Conservation (phyloP, 768 basidiomycete genomes). For the Mycena sanguinolenta region DNA sequence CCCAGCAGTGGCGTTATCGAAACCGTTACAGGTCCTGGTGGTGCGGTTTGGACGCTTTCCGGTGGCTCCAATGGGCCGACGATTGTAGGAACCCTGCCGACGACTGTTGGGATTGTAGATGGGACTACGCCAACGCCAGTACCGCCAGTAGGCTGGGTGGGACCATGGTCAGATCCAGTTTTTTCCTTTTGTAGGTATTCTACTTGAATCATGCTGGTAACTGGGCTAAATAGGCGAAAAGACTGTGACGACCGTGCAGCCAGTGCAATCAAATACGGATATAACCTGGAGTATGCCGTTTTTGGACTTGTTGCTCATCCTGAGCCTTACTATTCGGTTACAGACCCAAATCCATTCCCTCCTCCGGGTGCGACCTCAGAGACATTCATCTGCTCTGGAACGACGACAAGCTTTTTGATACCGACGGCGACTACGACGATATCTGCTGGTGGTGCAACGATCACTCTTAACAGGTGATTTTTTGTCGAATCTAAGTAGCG, state of each 20-base stretch:
- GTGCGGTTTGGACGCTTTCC: neutral
- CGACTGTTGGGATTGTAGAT: constrained; percentile 5
- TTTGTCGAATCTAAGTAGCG: no score
- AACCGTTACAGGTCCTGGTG: constrained; percentile 18
- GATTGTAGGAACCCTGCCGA: constrained; percentile 8
- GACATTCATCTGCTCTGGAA: neutral
- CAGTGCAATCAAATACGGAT: constrained; percentile 5
- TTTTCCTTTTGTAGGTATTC: constrained; percentile 3
- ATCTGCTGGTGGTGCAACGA: neutral
- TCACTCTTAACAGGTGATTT: neutral
- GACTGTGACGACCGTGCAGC: constrained; percentile 16
- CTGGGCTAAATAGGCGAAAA: neutral
- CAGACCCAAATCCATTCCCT: neutral
- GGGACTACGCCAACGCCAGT: constrained; percentile 14
- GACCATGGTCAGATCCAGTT: constrained; percentile 12
- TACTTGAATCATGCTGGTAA: no score
- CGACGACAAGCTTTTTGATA: neutral
- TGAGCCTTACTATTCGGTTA: neutral
- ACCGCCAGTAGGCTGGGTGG: constrained; percentile 10
- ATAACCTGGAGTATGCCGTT: constrained; percentile 22
- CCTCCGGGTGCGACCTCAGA: neutral
- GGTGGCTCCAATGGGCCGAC: neutral
- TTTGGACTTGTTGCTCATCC: neutral
- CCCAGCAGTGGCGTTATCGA: neutral
- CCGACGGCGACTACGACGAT: neutral